Evolutionary conservation across 306 rosid species (phyloP), one percentile per base, ranked within the genome.

Genomic region (Datisca glomerata): DNA sequence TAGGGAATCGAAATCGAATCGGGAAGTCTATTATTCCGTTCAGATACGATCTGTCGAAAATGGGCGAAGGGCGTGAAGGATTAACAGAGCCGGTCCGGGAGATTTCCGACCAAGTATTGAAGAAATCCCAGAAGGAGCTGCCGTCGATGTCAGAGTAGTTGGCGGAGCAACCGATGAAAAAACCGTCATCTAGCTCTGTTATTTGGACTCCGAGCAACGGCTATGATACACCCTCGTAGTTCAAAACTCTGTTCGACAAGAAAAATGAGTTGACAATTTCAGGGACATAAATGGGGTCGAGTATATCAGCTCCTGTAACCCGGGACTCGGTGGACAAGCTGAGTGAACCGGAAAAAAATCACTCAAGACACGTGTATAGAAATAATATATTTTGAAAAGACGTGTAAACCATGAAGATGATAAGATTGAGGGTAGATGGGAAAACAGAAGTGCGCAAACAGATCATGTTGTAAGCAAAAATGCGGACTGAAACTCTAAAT

Each of bases 121-220:
- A 24, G 54, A 73, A 60, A 43, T 22, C 56, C 72, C 76, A 73
- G 12, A 64, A 60, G 17, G 67, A 47, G 2, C 33, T 25, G 55
- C 69, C 72, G 14, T 73, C 76, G 0, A 8, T 60, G 1, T 16
- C 60, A 0, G 20, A 12, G 17, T 68, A 75, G 38, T 65, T 56
- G 1, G 56, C 28, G 3, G 72, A 1, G 37, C 27, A 12, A 7
- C 45, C 75, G 6, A 73, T 47, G 60, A 73, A 68, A 25, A 73
- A 3, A 7, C 69, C 75, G 33, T 75, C 78, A 17, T 28, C n/a
- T 0, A 74, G 34, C 72, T 71, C 70, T 0, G 73, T 75, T 4
- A 71, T 72, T 40, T 75, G 79, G 2, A 69, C 56, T 1, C 65
- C 76, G 11, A 74, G 48, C 33, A 74, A 25, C 0, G 81, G 67